These are phyloP conservation scores for Macrolepiota fuliginosa DNA, from an alignment of 768 basidiomycete genomes.

Conservation along the genomic window DNA sequence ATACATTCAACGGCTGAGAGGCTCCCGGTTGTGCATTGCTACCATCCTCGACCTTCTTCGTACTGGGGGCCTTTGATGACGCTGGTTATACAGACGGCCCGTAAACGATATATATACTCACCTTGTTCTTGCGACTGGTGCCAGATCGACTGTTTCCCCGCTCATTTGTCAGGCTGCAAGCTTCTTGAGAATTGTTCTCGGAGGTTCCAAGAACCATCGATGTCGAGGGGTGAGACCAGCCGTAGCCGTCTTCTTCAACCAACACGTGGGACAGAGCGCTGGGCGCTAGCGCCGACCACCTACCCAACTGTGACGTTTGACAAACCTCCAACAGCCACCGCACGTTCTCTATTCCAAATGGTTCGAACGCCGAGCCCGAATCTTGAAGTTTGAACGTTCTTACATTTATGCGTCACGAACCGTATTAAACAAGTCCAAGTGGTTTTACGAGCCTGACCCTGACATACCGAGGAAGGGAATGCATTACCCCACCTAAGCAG, in stretches of 20 bases:
- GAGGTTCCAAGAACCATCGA: conserved; percentile 11
- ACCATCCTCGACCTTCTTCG: neutral
- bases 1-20: neutral
- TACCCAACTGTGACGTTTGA: too few relatives aligned
- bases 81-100: neutral
- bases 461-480: neutral
- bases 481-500: neutral
- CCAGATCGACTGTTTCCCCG: conserved; percentile 9
- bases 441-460: too few relatives aligned
- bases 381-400: too few relatives aligned
- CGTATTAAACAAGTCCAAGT: too few relatives aligned
- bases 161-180: neutral
- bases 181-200: neutral
- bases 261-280: too few relatives aligned
- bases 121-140: neutral
- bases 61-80: neutral
- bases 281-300: neutral
- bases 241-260: too few relatives aligned
- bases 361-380: too few relatives aligned
- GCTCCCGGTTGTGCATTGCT: neutral
- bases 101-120: neutral
- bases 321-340: neutral
- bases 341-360: neutral
- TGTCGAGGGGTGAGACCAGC: neutral
- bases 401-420: too few relatives aligned